phyloP scores from a whole-genome alignment of 169 alveolate species.

The Plasmodium billcollinsi region DNA sequence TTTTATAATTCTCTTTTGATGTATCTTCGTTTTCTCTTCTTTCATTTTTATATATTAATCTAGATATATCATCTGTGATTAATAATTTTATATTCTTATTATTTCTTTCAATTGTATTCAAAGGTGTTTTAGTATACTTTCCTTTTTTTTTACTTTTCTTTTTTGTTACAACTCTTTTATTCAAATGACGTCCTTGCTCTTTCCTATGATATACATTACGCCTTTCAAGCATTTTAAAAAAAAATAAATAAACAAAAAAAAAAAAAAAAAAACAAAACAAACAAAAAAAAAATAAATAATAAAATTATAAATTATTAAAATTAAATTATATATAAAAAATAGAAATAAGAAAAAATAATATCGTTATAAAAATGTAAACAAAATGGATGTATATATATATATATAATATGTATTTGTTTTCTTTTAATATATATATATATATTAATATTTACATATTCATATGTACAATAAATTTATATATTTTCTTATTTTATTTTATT shows the following conservation, averaged over 20 bases:
- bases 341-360: not conserved
- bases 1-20: not conserved
- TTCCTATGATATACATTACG: not conserved
- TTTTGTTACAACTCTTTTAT: slow-evolving; percentile 19
- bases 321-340: no score
- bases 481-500: no score
- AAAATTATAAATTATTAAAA: no score
- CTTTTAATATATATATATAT: not conserved
- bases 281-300: no score
- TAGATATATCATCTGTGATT: not conserved
- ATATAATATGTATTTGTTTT: not conserved
- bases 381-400: not conserved
- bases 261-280: not conserved
- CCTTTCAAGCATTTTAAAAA: no score
- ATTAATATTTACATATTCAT: not conserved
- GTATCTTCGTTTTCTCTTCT: not conserved
- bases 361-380: not conserved
- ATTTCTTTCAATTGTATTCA: slow-evolving; percentile 5
- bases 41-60: not conserved
- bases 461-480: no score
- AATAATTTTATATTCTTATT: not conserved
- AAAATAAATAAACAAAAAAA: no score
- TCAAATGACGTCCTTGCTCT: not conserved
- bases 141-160: not conserved
- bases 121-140: not conserved